Conservation (phyloP, 495 filamentous ascomycete genomes). For the Xylaria telfairii region DNA sequence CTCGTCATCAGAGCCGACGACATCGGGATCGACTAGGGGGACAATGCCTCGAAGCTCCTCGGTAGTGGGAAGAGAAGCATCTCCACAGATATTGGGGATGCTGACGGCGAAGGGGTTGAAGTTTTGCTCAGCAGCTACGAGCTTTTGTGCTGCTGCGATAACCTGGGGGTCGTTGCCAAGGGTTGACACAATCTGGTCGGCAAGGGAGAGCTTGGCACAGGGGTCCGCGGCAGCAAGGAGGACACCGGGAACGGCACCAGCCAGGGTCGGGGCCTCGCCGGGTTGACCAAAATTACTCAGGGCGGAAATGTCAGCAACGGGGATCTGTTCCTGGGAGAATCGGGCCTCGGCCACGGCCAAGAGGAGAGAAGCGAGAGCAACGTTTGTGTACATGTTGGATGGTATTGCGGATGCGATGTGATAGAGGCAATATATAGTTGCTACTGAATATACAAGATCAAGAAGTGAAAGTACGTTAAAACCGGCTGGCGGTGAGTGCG, state of each 20-base stretch:
- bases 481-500: slow-evolving; percentile 49
- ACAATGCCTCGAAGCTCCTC: slow-evolving; percentile 63
- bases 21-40: slow-evolving; percentile 64
- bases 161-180: slow-evolving; percentile 59
- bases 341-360: slow-evolving; percentile 58
- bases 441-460: slow-evolving; percentile 31
- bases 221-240: slow-evolving; percentile 63
- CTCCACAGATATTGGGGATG: slow-evolving; percentile 63
- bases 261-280: slow-evolving; percentile 61
- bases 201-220: slow-evolving; percentile 64
- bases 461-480: slow-evolving; percentile 34
- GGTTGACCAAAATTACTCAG: slow-evolving; percentile 55
- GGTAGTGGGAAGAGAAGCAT: slow-evolving; percentile 62
- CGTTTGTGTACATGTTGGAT: slow-evolving; percentile 55
- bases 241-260: slow-evolving; percentile 56
- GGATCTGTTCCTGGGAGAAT: slow-evolving; percentile 60
- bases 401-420: slow-evolving; percentile 27
- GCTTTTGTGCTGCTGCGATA: slow-evolving; percentile 60
- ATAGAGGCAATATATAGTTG: slow-evolving; percentile 31
- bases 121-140: slow-evolving; percentile 72
- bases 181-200: slow-evolving; percentile 62
- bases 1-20: slow-evolving; percentile 56
- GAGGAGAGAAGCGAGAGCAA: slow-evolving; percentile 47
- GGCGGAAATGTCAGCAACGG: slow-evolving; percentile 50
- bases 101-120: slow-evolving; percentile 65